Conservation (phyloP, 2,329 filamentous ascomycete genomes). For the Plectosphaerella plurivora region DNA sequence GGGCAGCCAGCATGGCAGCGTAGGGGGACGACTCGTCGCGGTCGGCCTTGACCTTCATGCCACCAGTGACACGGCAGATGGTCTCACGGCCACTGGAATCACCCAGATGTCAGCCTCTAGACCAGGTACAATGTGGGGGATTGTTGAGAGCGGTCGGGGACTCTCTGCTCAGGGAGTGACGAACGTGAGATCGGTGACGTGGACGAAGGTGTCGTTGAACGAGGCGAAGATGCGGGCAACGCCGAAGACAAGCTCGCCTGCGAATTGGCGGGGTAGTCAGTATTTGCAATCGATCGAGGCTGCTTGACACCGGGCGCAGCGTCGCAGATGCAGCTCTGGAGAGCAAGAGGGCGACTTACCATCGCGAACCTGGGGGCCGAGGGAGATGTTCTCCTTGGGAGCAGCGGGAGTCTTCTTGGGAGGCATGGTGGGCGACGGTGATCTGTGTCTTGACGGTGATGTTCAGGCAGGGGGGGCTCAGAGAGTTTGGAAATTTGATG, state of each 20-base stretch:
- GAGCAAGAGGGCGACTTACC: constrained; percentile 49
- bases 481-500: constrained; percentile 3
- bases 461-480: constrained; percentile 6
- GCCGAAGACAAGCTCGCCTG: constrained; percentile 95
- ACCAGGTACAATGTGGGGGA: constrained; percentile 11
- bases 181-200: constrained; percentile 98
- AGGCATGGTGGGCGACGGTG: constrained; percentile 59
- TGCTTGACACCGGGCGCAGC: constrained; percentile 58
- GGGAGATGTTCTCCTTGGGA: constrained; percentile 95
- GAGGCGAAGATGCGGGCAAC: constrained; percentile 98
- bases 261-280: constrained; percentile 15
- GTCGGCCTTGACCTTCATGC: constrained; percentile 99
- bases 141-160: not conserved
- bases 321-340: constrained; percentile 49
- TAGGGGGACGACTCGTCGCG: constrained; percentile 99
- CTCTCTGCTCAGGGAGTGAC: constrained; percentile 27
- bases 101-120: constrained; percentile 60
- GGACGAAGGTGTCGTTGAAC: constrained; percentile 92
- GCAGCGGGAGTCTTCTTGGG: constrained; percentile 87
- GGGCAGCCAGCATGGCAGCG: constrained; percentile 99
- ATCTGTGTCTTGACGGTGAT: constrained; percentile 20
- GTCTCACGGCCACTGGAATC: constrained; percentile 96
- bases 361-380: constrained; percentile 95
- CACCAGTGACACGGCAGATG: constrained; percentile 99
- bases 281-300: not conserved